Conservation (phyloP, 805 yeast genomes). For the Hanseniaspora nectarophila region DNA sequence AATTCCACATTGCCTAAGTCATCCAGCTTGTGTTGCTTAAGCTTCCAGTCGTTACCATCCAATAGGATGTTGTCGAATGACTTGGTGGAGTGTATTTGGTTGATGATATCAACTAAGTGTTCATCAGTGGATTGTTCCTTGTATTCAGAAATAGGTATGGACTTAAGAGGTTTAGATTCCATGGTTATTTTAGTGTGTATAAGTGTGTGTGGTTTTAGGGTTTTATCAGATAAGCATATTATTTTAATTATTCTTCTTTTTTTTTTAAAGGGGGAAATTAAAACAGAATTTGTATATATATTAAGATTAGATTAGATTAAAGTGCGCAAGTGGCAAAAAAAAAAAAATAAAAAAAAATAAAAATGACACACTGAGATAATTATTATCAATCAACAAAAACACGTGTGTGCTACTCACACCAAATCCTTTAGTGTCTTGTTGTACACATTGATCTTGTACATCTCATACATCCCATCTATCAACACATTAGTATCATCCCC, state of each 20-base stretch:
- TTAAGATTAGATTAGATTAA: no score
- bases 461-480: neutral
- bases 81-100: slow-evolving; percentile 10
- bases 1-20: neutral
- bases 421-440: neutral
- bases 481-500: neutral
- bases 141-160: slow-evolving; percentile 5
- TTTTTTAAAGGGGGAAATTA: no score
- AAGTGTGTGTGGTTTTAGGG: neutral
- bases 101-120: slow-evolving; percentile 5
- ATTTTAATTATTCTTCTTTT: no score
- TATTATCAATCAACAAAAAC: neutral
- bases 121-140: slow-evolving; percentile 9
- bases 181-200: neutral
- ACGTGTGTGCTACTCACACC: neutral
- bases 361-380: no score
- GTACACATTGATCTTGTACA: neutral
- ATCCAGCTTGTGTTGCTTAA: slow-evolving; percentile 8
- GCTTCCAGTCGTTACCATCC: slow-evolving; percentile 8
- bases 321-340: no score
- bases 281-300: no score
- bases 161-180: neutral
- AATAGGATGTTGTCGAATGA: slow-evolving; percentile 6
- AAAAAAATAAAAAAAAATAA: no score
- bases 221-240: no score